Evolutionary conservation across 1,139 yeast species (phyloP), one percentile per base, ranked within the genome.

Genomic region (Protomyces inundatus): DNA sequence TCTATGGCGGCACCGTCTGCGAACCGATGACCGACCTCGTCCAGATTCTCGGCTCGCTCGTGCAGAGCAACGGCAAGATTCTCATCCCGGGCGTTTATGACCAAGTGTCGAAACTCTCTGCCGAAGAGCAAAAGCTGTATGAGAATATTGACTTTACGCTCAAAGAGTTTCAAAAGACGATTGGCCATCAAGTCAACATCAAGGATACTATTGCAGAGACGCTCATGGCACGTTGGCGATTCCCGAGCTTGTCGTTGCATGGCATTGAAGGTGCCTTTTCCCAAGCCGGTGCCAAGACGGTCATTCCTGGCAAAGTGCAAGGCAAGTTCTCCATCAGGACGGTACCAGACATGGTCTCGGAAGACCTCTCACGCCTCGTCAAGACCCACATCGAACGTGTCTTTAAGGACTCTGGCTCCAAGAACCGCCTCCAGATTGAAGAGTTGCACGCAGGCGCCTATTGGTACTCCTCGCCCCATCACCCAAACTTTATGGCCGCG

Each of bases 201-300:
- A 87, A 87, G 77, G 81, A 84, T 68, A 82, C 82, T 74, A 89
- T 90, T 77, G 85, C 89, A 77, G 87, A 86, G 67, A 87, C 91
- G 5, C 83, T 93, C 73, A 93, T 90, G 87, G 97, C 93, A n/a
- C 87, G 98, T 82, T 93, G 98, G 98, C 87, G 98, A 82, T 60
- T 55, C 39, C 66, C 55, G 35, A 50, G 52, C 23, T 81, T 93
- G 73, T 90, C 98, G 4, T 77, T 93, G 69, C 99, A 93, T 77
- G 99, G 99, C 70, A 83, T 93, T 67, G 98, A 93, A 78, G 98
- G 98, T 69, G 99, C 98, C 6, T 93, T 93, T 76, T 86, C 87
- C 64, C 62, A 58, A n/a, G 51, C 62, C 34, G 99, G 99, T 69
- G 98, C 97, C 68, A 93, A 93, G 80, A 93, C 99, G 42, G 99